Evolutionary conservation across 345 rosid species (phyloP).

Genomic region (Clarkia xantiana): DNA sequence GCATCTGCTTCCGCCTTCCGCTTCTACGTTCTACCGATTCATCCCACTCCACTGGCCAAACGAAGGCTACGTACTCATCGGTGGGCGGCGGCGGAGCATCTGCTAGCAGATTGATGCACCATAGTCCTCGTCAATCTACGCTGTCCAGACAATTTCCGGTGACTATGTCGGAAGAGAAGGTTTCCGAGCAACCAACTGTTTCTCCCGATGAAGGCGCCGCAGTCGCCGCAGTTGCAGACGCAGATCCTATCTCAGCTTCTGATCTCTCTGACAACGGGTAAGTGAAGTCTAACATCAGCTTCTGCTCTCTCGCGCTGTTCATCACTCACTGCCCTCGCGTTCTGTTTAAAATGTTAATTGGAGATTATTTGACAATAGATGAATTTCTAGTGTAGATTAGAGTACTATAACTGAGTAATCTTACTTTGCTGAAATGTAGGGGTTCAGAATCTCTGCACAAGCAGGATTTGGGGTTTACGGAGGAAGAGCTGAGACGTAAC

Average conservation of each 20-base stretch:
- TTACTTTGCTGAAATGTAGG: neutral
- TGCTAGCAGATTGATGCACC: no score
- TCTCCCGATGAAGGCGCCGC: no score
- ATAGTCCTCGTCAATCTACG: no score
- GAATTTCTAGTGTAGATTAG: neutral
- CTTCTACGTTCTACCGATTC: no score
- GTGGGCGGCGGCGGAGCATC: no score
- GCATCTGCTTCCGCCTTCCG: no score
- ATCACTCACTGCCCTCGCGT: neutral
- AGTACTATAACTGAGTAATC: neutral
- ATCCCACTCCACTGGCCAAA: no score
- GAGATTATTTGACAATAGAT: neutral
- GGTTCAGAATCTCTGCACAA: constrained; percentile 9
- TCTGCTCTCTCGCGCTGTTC: neutral
- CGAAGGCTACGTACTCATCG: no score
- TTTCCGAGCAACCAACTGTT: no score
- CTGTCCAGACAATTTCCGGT: no score
- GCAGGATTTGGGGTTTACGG: constrained; percentile 21
- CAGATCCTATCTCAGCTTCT: constrained; percentile 1
- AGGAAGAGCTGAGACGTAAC: constrained; percentile 29
- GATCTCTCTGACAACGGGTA: constrained; percentile 8
- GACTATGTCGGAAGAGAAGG: no score
- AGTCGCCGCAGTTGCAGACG: no score
- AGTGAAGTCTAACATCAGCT: neutral
- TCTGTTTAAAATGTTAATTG: neutral